Evolutionary conservation across 371 early-diverging fungal species (phyloP).

Genomic region (Rhizopus microsporus): DNA sequence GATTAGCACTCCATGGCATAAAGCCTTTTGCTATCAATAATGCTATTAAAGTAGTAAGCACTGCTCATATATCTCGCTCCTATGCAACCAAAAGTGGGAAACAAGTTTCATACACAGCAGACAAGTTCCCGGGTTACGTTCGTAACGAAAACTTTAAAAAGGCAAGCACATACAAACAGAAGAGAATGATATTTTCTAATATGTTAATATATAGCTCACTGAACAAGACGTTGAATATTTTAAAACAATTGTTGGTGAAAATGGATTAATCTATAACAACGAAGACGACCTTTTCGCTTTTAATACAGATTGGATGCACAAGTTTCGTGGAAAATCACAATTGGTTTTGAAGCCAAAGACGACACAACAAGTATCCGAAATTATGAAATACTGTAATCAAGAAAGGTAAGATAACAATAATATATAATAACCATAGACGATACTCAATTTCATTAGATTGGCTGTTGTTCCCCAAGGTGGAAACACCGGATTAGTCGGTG

Average conservation of each 20-base stretch:
- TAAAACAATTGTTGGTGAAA: constrained; percentile 56
- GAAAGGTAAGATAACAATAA: constrained; percentile 43
- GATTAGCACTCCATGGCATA: constrained; percentile 6
- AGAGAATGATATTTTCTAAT: background rate
- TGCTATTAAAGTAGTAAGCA: background rate
- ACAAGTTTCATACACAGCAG: constrained; percentile 48
- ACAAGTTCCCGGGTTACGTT: constrained; percentile 53
- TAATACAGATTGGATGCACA: constrained; percentile 92
- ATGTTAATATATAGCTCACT: constrained; percentile 33
- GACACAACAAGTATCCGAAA: constrained; percentile 81
- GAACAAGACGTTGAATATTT: constrained; percentile 65
- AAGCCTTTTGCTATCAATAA: background rate
- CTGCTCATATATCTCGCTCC: constrained; percentile 7
- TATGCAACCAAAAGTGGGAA: constrained; percentile 23
- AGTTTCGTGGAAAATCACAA: constrained; percentile 84
- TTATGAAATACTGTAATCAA: constrained; percentile 88
- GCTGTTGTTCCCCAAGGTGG: constrained; percentile 98
- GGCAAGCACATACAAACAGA: constrained; percentile 23
- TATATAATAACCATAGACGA: background rate
- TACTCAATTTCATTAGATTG: constrained; percentile 39
- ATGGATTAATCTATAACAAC: constrained; percentile 48
- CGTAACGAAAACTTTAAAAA: constrained; percentile 60
- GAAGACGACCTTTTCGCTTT: constrained; percentile 62
- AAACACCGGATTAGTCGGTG: constrained; percentile 93
- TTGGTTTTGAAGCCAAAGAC: constrained; percentile 87